Base-by-base conservation (phyloP, 192 early-diverging fungal species). In the Coemansia sp. region DNA sequence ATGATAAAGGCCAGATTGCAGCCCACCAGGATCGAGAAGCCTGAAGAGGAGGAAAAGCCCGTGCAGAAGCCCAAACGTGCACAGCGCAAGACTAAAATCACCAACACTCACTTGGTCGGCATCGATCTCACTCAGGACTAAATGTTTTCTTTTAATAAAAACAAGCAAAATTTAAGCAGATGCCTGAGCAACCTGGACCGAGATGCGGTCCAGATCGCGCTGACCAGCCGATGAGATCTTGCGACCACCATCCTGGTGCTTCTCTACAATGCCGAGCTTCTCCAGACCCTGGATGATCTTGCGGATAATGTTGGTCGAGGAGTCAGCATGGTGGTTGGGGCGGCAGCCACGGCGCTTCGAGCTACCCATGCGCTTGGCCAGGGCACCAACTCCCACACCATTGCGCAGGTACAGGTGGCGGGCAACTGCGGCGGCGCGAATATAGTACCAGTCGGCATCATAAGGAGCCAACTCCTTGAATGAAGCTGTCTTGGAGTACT, bases 371-470 rank as follows among this genome's bases (percentile, higher is more conserved):
- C 89, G 83, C 87, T 94, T 96, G 76, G 87, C 87, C 55, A 97
- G 83, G 31, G 87, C 93, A 78, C 95, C 97, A 55, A 97, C 85
- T 75, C 97, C 97, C 66, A 94, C 90, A 63, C 86, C 83, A 15
- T 59, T 61, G 75, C 84, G 85, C 71, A 99, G 85, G 89, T 99
- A 99, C 82, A 99, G 88, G 83, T 97, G 94, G 60, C 97, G 94
- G 69, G 97, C 97, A 68, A 93, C 82, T 48, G 91, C 85, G 42
- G 94, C 92, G 63, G 94, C 93, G 64, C 94, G 93, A 57, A 96
- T 78, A 85, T 95, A 99, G 90, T 88, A 99, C 95, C 95, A 99
- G 85, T 99, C 97, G 47, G 91, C 88, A 74, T 99, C 95, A 81
- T 94, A 92, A 34, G 97, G 97, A 62, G 89, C 89, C 56, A 96